phyloP scores from a whole-genome alignment of 2,329 filamentous ascomycete genomes.

The Pseudopithomyces chartarum region DNA sequence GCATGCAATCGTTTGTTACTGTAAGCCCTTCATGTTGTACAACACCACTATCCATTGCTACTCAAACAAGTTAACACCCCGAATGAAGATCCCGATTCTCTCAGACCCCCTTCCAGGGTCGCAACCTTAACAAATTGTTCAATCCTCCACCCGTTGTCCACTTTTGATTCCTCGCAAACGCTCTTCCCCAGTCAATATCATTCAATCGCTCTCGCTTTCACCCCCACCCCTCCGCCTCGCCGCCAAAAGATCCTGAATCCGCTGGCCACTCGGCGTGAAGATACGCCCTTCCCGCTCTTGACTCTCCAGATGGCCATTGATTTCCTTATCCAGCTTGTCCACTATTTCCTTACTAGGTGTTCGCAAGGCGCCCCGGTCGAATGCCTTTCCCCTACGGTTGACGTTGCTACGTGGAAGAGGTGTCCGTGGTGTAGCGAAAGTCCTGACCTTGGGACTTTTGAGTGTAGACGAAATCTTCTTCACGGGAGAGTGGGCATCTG shows the following conservation, averaged over 20 bases:
- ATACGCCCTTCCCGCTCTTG: slow-evolving; percentile 18
- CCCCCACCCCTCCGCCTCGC: not conserved
- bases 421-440: slow-evolving; percentile 7
- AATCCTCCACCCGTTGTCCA: not conserved
- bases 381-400: not conserved
- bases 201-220: not conserved
- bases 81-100: no score
- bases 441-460: slow-evolving; percentile 3
- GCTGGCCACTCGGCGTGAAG: slow-evolving; percentile 18
- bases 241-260: slow-evolving; percentile 18
- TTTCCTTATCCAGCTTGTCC: slow-evolving; percentile 24
- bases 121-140: no score
- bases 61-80: no score
- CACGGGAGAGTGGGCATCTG: not conserved
- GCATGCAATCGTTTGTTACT: no score
- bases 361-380: slow-evolving; percentile 19
- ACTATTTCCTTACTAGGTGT: slow-evolving; percentile 31
- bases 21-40: no score
- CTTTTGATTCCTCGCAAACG: not conserved
- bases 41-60: no score
- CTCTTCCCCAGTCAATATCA: not conserved
- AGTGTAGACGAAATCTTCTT: not conserved
- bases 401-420: slow-evolving; percentile 1
- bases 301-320: slow-evolving; percentile 33
- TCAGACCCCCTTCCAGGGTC: no score